Conservation (phyloP, 768 basidiomycete species). For the Sistotremastrum niveocremeum region DNA sequence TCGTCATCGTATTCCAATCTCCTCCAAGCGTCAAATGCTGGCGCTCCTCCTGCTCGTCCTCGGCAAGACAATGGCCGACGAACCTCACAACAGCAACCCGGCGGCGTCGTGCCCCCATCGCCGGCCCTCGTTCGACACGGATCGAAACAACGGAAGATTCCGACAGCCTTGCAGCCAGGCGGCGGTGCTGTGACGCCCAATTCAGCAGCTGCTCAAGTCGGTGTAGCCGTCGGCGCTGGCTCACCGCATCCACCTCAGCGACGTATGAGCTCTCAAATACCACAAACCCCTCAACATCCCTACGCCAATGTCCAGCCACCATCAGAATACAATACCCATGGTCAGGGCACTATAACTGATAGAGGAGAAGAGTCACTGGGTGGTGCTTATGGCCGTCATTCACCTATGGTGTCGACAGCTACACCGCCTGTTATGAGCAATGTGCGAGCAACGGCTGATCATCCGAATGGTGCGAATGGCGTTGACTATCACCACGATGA, state of each 20-base stretch:
- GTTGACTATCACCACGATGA: constrained; percentile 43
- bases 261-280: constrained; percentile 20
- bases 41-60: constrained; percentile 42
- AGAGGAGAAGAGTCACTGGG: constrained; percentile 45
- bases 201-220: constrained; percentile 62
- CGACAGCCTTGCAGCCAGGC: constrained; percentile 44
- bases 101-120: constrained; percentile 52
- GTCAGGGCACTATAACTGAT: constrained; percentile 11
- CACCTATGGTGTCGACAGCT: constrained; percentile 68
- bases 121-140: constrained; percentile 68
- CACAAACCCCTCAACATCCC: constrained; percentile 42
- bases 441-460: constrained; percentile 56
- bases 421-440: constrained; percentile 62
- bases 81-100: constrained; percentile 33
- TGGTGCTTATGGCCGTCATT: constrained; percentile 63
- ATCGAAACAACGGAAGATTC: constrained; percentile 50
- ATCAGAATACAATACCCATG: constrained; percentile 41
- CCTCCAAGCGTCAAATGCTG: constrained; percentile 9
- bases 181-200: constrained; percentile 52
- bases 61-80: constrained; percentile 53
- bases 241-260: constrained; percentile 26
- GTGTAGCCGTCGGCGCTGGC: constrained; percentile 43
- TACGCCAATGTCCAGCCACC: constrained; percentile 49
- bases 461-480: constrained; percentile 50
- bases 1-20: constrained; percentile 40